Base-by-base conservation (phyloP, 306 rosid genomes). In the Ochetophila trinervis region DNA sequence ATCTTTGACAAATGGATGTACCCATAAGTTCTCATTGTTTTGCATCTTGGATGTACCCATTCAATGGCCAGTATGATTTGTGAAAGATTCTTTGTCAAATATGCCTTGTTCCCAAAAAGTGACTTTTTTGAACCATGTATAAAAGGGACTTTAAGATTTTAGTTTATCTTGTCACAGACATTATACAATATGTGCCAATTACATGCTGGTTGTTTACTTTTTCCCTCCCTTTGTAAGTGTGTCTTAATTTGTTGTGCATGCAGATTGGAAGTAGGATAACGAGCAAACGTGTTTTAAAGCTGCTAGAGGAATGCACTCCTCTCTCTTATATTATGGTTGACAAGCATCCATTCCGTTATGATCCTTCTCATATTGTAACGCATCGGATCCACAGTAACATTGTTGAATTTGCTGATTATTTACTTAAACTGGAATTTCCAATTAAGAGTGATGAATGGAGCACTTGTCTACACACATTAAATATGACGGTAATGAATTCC, bases 241-340 rank as follows among this genome's bases (percentile, higher is more conserved):
- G 9, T 42, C 58, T 60, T 66, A 12, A 52, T 65, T 49, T 75
- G 27, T 64, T 58, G 78, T 47, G 34, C 66, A 77, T 61, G 62
- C 88, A 93, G 98, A 81, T 93, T 21, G 98, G 98, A 83, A 89
- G 93, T 79, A 87, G 88, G 82, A 73, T 89, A 80, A 93, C 95
- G 64, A 93, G 98, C 86, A 89, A 93, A 74, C 82, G 98, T 20
- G 74, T 93, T 56, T 76, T 85, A 56, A 85, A 87, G 76, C 63
- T 93, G 93, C 79, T 93, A 47, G 93, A 89, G 82, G 82, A 80
- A 47, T 83, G 84, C 81, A 79, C 60, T 70, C 91, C 96, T 20
- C 84, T 82, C 80, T 72, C 95, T 23, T 93, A 87, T 78, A 72
- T 93, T 66, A 69, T 93, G 95, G 91, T 89, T 78, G 96, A 89